Conservation (phyloP, 169 alveolate genomes). For the Plasmodium relictum region DNA sequence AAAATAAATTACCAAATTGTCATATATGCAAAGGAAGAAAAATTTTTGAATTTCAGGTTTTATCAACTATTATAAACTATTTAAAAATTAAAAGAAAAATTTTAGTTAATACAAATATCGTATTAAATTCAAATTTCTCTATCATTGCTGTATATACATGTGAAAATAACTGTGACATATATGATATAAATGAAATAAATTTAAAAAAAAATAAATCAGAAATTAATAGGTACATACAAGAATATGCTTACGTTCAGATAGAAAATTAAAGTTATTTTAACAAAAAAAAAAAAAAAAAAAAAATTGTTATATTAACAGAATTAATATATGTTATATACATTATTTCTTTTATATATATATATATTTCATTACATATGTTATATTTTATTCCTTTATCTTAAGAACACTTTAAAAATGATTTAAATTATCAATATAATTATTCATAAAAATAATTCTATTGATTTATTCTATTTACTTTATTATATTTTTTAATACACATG, state of each 20-base stretch:
- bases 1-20: slow-evolving; percentile 15
- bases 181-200: slow-evolving; percentile 5
- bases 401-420: no score
- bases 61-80: slow-evolving; percentile 42
- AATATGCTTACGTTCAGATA: slow-evolving; percentile 48
- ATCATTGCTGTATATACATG: slow-evolving; percentile 39
- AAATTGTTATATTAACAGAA: background rate
- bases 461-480: no score
- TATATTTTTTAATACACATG: no score
- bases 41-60: slow-evolving; percentile 55
- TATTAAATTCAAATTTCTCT: slow-evolving; percentile 10
- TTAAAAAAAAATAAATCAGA: background rate
- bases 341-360: no score
- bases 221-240: slow-evolving; percentile 41
- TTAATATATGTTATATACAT: no score
- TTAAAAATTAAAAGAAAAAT: slow-evolving; percentile 27
- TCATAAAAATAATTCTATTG: no score
- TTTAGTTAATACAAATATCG: background rate
- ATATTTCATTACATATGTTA: no score
- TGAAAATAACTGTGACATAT: slow-evolving; percentile 46
- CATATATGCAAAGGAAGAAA: slow-evolving; percentile 38
- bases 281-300: background rate
- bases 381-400: no score
- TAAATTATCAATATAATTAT: no score
- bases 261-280: slow-evolving; percentile 1